Evolutionary conservation across 2,329 filamentous ascomycete genomes (phyloP), one percentile per base, ranked within the genome.

Genomic region (Cladosporium sp.): DNA sequence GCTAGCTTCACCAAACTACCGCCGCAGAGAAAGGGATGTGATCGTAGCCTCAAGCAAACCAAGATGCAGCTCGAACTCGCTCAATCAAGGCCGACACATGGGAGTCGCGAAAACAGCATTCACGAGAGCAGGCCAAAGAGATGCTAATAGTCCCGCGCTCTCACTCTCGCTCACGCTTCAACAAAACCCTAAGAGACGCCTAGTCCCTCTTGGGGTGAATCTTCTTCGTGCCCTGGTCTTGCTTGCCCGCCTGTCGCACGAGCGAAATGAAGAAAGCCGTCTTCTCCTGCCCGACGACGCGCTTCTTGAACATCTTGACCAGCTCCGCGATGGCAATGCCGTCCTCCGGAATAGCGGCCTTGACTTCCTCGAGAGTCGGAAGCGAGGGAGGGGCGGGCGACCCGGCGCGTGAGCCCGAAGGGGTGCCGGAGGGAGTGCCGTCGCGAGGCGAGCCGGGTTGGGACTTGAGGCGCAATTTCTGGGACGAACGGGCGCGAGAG

Each of bases 401-500:
- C 28, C 57, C 65, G 14, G 64, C 65, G 37, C 66, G 68, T 42
- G 66, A 68, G 31, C 33, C 50, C 8, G 50, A 46, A 13, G 52
- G 52, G 6, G 52, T 54, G 31, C 58, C 66, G 22, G 52, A 57
- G 8, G 65, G 65, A 9, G 65, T 64, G 16, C 58, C 62, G 18
- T 59, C 69, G 62, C 42, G 69, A 58, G 52, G 79, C 69, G 54
- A 66, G 46, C 62, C 64, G 10, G 54, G 52, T 16, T 48, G 49
- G 2, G 49, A 54, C 53, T 74, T 72, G 48, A 82, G 68, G 66
- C 79, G 82, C 60, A 82, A 37, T 43, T 34, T 35, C 28, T 49
- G 46, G 10, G 38, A 32, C 66, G 79, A 80, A 67, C 78, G 82
- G 52, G 74, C 83, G 35, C 77, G 84, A 1, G 85, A 88, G 37